Conservation (phyloP, 352 stramenopile species). For the Phytophthora agathidicida region DNA sequence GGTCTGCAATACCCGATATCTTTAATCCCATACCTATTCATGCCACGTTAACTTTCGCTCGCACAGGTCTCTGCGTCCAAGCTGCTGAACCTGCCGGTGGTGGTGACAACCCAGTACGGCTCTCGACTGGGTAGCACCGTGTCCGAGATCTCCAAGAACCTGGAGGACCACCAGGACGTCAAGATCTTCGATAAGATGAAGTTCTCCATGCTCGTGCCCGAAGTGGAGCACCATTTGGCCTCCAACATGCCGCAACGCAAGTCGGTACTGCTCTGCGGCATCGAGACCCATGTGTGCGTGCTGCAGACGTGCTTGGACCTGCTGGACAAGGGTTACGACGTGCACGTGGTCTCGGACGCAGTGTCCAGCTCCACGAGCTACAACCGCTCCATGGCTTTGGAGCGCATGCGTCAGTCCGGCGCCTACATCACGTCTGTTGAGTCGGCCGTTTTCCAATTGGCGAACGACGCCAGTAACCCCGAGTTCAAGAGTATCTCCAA, state of each 20-base stretch:
- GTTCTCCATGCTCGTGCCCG: constrained; percentile 98
- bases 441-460: constrained; percentile 95
- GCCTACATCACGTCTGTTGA: constrained; percentile 97
- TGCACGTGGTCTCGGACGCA: constrained; percentile 97
- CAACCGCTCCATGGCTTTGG: constrained; percentile 93
- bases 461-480: constrained; percentile 89
- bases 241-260: constrained; percentile 52
- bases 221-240: constrained; percentile 88
- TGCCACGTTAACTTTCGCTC: background rate
- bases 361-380: constrained; percentile 90
- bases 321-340: constrained; percentile 94
- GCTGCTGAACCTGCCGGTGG: constrained; percentile 91
- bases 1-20: constrained; percentile 15
- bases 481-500: constrained; percentile 94
- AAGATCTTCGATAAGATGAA: constrained; percentile 97
- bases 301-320: constrained; percentile 97
- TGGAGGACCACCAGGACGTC: constrained; percentile 46
- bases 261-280: constrained; percentile 96
- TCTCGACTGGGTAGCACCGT: constrained; percentile 94
- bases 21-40: background rate
- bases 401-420: constrained; percentile 92
- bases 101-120: constrained; percentile 97
- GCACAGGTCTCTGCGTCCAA: constrained; percentile 63
- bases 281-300: constrained; percentile 96
- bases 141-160: constrained; percentile 67